phyloP scores from a whole-genome alignment of 768 basidiomycete genomes.

The Gloeophyllum trabeum region DNA sequence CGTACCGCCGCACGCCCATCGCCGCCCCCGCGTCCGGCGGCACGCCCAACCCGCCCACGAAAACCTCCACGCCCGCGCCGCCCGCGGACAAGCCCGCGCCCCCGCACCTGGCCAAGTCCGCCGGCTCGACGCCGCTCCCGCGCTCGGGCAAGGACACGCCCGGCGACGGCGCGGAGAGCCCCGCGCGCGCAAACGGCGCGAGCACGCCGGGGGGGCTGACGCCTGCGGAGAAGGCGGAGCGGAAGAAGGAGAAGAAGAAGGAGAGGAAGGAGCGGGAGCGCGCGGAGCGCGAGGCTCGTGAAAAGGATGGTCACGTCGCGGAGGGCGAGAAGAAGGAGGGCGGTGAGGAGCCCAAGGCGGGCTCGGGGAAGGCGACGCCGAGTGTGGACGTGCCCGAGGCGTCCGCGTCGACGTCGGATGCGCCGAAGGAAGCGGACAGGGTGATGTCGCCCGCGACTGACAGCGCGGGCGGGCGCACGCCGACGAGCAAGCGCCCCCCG shows the following conservation, averaged over 20 bases:
- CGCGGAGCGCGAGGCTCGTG: conserved; percentile 26
- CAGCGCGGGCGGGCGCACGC: conserved; percentile 58
- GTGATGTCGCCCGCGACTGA: conserved; percentile 26
- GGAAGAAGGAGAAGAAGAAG: conserved; percentile 50
- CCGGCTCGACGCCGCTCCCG: conserved; percentile 16
- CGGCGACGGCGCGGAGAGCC: conserved; percentile 18
- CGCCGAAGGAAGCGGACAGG: conserved; percentile 10
- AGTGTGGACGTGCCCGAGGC: conserved; percentile 3
- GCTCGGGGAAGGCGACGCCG: conserved; percentile 14
- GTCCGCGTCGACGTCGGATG: conserved; percentile 1
- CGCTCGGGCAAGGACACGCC: conserved; percentile 20
- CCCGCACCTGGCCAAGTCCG: conserved; percentile 18
- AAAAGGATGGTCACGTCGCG: conserved; percentile 12
- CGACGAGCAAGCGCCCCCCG: conserved; percentile 48
- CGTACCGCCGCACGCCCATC: conserved; percentile 64
- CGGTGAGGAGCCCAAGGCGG: conserved; percentile 27
- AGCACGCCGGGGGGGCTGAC: conserved; percentile 33
- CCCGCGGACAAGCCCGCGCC: conserved; percentile 21
- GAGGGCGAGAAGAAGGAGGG: conserved; percentile 6
- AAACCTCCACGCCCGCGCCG: conserved; percentile 16
- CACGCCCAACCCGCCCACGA: conserved; percentile 20
- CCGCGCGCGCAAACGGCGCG: conserved; percentile 25
- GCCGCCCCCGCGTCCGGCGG: conserved; percentile 20
- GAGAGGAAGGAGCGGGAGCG: conserved; percentile 48
- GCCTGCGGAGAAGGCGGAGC: conserved; percentile 36